phyloP scores from a whole-genome alignment of 306 rosid species.

The Comarum palustre region DNA sequence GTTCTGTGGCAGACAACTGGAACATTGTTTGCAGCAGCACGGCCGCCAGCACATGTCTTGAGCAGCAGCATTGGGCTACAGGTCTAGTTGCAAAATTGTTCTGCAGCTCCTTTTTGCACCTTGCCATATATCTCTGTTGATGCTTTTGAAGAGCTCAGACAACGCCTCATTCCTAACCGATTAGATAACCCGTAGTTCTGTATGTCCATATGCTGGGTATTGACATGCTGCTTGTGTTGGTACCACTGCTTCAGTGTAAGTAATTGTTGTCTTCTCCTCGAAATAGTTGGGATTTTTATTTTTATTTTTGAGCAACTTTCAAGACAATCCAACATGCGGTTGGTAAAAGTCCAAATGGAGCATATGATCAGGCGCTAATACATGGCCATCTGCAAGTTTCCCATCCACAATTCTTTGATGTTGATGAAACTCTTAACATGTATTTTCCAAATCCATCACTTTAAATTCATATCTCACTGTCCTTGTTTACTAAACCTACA shows the following conservation, averaged over 20 bases:
- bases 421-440: not conserved
- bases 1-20: constrained; percentile 73
- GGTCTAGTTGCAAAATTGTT: constrained; percentile 35
- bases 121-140: constrained; percentile 1
- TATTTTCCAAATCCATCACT: not conserved
- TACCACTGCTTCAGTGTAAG: constrained; percentile 91
- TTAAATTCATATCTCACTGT: not conserved
- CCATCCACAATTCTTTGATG: not conserved
- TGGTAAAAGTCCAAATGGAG: not conserved
- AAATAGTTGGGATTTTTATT: not conserved
- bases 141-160: constrained; percentile 19
- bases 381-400: not conserved
- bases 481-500: not conserved
- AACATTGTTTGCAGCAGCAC: constrained; percentile 73
- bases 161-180: not conserved
- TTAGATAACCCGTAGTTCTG: constrained; percentile 17
- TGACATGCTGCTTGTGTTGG: constrained; percentile 70
- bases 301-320: not conserved
- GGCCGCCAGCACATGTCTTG: constrained; percentile 81
- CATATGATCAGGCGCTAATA: not conserved
- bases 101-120: not conserved
- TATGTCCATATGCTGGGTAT: constrained; percentile 57
- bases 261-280: constrained; percentile 11
- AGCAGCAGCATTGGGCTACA: constrained; percentile 86
- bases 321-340: not conserved